phyloP scores from a whole-genome alignment of 1,284 basidiomycete species.

The Ceratobasidium sp. region DNA sequence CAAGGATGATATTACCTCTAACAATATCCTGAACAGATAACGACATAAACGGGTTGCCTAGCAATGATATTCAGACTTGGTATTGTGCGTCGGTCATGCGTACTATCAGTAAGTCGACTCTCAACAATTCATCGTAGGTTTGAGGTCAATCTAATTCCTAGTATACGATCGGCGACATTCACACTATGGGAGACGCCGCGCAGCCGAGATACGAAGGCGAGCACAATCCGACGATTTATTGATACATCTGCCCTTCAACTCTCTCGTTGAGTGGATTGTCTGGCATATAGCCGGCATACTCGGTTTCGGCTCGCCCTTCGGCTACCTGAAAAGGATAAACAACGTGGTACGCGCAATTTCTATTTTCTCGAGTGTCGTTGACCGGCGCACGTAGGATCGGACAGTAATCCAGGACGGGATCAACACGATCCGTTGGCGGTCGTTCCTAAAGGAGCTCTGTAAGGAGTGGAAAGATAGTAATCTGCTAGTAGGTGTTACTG shows the following conservation, averaged over 20 bases:
- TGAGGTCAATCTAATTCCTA: neutral
- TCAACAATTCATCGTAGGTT: neutral
- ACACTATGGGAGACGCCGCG: neutral
- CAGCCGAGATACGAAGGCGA: neutral
- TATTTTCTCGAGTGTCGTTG: neutral
- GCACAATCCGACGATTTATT: neutral
- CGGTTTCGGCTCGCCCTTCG: neutral
- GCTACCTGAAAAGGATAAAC: constrained; percentile 9
- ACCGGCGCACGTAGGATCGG: neutral
- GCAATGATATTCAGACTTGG: neutral
- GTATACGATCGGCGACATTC: constrained; percentile 1
- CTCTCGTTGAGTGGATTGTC: neutral
- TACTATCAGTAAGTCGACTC: neutral
- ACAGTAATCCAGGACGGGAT: constrained; percentile 3
- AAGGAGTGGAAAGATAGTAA: constrained; percentile 19
- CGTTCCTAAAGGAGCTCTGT: constrained; percentile 1
- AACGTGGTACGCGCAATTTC: neutral
- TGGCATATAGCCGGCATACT: neutral
- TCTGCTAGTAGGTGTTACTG: neutral
- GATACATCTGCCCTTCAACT: neutral
- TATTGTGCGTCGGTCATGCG: constrained; percentile 11
- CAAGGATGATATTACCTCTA: neutral
- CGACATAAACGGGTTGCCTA: too few relatives aligned
- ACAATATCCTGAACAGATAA: neutral
- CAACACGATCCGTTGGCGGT: constrained; percentile 7